phyloP scores from a whole-genome alignment of 495 filamentous ascomycete species.

The Podospora comata region DNA sequence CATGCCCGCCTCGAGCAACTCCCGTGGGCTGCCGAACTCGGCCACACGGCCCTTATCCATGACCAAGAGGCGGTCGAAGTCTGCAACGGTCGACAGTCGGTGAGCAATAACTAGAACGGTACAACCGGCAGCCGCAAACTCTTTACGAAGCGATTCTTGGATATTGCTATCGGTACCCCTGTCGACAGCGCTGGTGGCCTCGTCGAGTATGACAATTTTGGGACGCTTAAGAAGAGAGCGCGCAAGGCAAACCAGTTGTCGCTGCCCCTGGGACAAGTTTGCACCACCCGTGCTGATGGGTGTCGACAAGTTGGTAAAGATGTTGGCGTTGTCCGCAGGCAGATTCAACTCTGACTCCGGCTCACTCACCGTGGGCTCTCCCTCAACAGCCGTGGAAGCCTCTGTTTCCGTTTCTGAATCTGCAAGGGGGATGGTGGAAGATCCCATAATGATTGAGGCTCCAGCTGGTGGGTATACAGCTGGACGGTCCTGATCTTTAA shows the following conservation, averaged over 20 bases:
- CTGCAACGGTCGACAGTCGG: constrained; percentile 65
- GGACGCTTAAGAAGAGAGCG: constrained; percentile 68
- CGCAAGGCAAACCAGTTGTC: constrained; percentile 68
- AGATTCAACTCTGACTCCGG: constrained; percentile 4
- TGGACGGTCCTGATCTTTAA: constrained; percentile 11
- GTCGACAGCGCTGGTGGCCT: constrained; percentile 82
- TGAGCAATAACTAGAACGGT: constrained; percentile 80
- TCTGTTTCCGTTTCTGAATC: constrained; percentile 17
- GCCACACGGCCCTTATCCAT: constrained; percentile 58
- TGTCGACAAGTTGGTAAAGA: constrained; percentile 30
- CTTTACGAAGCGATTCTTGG: constrained; percentile 68
- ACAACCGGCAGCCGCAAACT: constrained; percentile 62
- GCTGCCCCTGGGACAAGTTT: constrained; percentile 56
- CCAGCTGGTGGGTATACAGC: not conserved
- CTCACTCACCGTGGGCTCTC: constrained; percentile 11
- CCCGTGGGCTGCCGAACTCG: constrained; percentile 43
- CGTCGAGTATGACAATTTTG: constrained; percentile 78
- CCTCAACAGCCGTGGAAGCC: not conserved
- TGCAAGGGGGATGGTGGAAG: not conserved
- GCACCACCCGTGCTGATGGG: constrained; percentile 38
- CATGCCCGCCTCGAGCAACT: constrained; percentile 25
- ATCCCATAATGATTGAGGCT: not conserved
- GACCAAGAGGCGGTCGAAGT: constrained; percentile 67
- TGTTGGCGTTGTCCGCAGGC: constrained; percentile 15
- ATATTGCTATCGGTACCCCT: constrained; percentile 64